Base-by-base conservation (phyloP, 23 red algal genomes). In the Gracilaria vermiculophylla region DNA sequence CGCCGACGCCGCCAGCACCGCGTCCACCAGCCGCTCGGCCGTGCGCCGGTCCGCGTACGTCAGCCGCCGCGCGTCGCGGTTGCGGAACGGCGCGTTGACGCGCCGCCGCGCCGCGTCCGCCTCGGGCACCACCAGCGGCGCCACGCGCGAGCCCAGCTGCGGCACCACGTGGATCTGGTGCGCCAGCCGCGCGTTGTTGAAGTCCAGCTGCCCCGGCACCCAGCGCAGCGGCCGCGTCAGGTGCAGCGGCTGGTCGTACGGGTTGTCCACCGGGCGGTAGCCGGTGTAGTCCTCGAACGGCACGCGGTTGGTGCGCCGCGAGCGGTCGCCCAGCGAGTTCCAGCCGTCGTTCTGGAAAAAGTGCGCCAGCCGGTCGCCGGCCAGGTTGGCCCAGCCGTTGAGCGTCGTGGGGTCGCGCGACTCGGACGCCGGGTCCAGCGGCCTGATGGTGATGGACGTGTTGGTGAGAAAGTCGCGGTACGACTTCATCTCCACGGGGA, bases 341-440 rank as follows among this genome's bases (percentile, higher is more conserved):
- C 82, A 87, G 33, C 82, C 82, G 69, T 87, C 82, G 31, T 55
- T 73, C 45, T 53, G 37, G 66, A 87, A 87, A 52, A 66, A 74
- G 9, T 71, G 21, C 0, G 54, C 66, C 0, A 74, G 29, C 3
- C 82, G 82, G 23, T 56, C 42, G 7, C 54, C 82, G 39, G 49
- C 44, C 2, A 42, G 33, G 10, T 58, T 53, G 82, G 82, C 64
- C 82, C 82, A 87, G 11, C 82, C 82, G 62, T 58, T 61, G 49
- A 57, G 55, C 28, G 82, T 87, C 32, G 82, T 27, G 10, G 44
- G 44, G 40, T 87, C 53, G 0, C 31, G 44, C 49, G 69, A 87
- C 17, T 47, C 11, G 1, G 29, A 50, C 35, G 53, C 44, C 9
- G 69, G 69, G 3, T 56, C 39, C 32, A 87, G 48, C 3, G 28